Base-by-base conservation (phyloP, 1,284 basidiomycete genomes). In the Cryptococcus sp. region DNA sequence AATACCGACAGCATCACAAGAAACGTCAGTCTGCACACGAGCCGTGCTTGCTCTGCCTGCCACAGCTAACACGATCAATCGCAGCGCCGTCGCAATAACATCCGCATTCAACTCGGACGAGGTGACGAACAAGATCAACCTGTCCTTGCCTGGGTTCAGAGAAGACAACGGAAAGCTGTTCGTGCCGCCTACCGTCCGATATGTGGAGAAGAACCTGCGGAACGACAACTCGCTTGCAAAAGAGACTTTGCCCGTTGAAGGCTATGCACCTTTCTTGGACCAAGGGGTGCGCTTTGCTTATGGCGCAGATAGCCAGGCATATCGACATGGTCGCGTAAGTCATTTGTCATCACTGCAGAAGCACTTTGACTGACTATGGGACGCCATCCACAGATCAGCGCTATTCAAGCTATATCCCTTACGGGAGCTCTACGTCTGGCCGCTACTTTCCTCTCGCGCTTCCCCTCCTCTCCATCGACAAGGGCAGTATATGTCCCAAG, bases 351-450 rank as follows among this genome's bases (percentile, higher is more conserved):
- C 13, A 35, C 23, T 35, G 3, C 38, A 53, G 17, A 16, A n/a
- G n/a, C 11, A 15, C 47, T 20, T 35, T 10, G 5, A 10, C 30
- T 35, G 30, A 35, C 30, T 8, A 2, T 35, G 8, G 30, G 15
- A 3, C 5, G 10, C n/a, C 30, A 16, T 15, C 35, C 15, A 30
- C 47, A 77, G 75, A 70, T 78, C 11, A 67, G 70, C 0, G 63
- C 76, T 0, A 88, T 90, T 43, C 93, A 97, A 80, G 94, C 93
- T 15, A 90, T 96, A 68, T 96, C 93, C 17, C 90, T 94, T 39
- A 98, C 95, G 0, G 95, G 96, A 58, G 95, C 93, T 51, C 91
- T 97, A 79, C 92, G 96, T 76, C 83, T 97, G 30, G 96, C 88
- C 30, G 93, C 88, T 1, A 81, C 91, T 49, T 98, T 99, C 82